phyloP scores from a whole-genome alignment of 805 yeast genomes.

The Starmera pachycereana region DNA sequence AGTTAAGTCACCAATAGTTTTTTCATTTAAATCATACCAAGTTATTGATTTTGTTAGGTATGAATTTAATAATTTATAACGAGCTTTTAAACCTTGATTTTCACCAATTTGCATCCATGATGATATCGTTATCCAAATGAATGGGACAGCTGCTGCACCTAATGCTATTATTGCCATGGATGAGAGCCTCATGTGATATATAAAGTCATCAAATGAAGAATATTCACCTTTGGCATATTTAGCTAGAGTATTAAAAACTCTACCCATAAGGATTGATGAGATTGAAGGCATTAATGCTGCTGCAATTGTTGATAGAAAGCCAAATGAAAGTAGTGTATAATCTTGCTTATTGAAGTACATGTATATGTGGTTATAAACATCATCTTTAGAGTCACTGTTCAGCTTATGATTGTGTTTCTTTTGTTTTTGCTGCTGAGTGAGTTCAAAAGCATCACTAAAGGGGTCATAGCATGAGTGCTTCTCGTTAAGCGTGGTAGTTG shows the following conservation, averaged over 20 bases:
- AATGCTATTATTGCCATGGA: constrained; percentile 32
- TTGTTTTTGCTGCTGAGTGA: too few species aligned
- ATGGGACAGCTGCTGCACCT: constrained; percentile 34
- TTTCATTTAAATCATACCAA: constrained; percentile 55
- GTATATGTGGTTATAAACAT: constrained; percentile 4
- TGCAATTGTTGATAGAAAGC: constrained; percentile 29
- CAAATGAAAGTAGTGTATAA: constrained; percentile 16
- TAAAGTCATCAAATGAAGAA: constrained; percentile 20
- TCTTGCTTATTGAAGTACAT: constrained; percentile 18
- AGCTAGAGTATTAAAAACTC: constrained; percentile 40
- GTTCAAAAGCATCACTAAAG: not conserved
- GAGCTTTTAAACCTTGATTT: constrained; percentile 46
- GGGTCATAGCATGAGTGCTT: not conserved
- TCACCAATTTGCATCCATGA: constrained; percentile 70
- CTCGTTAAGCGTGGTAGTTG: too few species aligned
- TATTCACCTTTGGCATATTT: constrained; percentile 23
- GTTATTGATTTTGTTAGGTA: constrained; percentile 35
- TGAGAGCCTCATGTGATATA: constrained; percentile 26
- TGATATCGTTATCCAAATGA: constrained; percentile 44
- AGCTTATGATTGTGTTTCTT: too few species aligned
- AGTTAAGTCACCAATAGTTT: constrained; percentile 51
- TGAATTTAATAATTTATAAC: constrained; percentile 33
- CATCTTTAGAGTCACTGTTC: too few species aligned
- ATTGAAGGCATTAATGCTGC: constrained; percentile 53
- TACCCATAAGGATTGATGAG: constrained; percentile 56